Evolutionary conservation across 140 eudicot genomes (phyloP), one percentile per base, ranked within the genome.

Genomic region (Anethum foeniculum): DNA sequence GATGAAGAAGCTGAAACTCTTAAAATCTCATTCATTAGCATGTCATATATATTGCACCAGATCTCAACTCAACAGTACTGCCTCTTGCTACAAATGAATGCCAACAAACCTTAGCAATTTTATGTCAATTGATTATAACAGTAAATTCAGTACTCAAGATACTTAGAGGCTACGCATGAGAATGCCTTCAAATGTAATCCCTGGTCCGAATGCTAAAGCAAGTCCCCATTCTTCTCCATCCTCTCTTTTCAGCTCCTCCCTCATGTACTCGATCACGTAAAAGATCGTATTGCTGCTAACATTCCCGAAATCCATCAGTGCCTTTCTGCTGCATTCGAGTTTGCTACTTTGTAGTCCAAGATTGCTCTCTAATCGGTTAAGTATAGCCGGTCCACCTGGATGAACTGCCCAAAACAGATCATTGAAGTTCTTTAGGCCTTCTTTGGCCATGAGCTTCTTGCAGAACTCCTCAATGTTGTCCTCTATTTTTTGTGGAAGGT

Each of bases 381-480:
- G 82, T 38, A 94, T 94, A 10, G 97, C 98, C 65, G 98, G 98
- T 65, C 97, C 97, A 21, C 96, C 97, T 0, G 97, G 97, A 64
- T 93, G 97, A 47, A 93, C 96, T 23, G 97, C 97, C 98, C 98
- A 94, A 79, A 94, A 94, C 81, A 94, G 7, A 3, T 92, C 97
- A 48, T 94, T 92, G 9, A 81, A 94, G 10, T 89, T 93, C 86
- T 80, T 49, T 80, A 92, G 47, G 1, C 79, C 86, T 1, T 82
- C 80, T 69, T 87, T 88, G 9, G 28, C 86, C 97, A 94, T 94
- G 48, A 94, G 71, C 77, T 89, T 90, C 78, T 78, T 87, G 90
- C 99, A 94, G 39, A 94, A 94, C 73, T 73, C 97, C 46, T 90
- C 96, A 11, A 94, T 94, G 86, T 92, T 94, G 38, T 94, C 97